Conservation (phyloP, 768 basidiomycete species). For the Filobasidium floriforme region DNA sequence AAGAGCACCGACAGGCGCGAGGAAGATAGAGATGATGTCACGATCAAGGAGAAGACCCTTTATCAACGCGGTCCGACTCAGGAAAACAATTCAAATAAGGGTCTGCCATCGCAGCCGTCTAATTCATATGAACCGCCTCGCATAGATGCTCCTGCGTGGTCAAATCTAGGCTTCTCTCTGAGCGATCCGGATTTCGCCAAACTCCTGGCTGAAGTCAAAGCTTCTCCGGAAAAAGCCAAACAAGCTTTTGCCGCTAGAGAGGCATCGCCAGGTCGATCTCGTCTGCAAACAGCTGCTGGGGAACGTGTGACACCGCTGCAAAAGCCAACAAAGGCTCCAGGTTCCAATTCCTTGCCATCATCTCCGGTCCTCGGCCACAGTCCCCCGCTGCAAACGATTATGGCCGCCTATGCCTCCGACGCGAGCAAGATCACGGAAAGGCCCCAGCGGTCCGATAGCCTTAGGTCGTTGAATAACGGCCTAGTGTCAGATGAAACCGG, state of each 20-base stretch:
- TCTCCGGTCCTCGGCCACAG: neutral
- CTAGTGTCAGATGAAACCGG: neutral
- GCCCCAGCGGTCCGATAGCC: neutral
- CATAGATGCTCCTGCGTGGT: slow-evolving; percentile 77
- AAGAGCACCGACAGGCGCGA: neutral
- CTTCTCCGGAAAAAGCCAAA: slow-evolving; percentile 25
- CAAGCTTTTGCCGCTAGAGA: neutral
- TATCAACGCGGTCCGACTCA: neutral
- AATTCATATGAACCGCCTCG: slow-evolving; percentile 24
- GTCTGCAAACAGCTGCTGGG: neutral
- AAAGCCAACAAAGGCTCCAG: neutral
- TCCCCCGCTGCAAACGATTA: slow-evolving; percentile 6
- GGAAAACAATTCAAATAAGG: neutral
- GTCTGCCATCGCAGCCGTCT: neutral
- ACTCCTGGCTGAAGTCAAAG: slow-evolving; percentile 37
- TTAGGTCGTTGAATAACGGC: neutral
- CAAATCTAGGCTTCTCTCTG: slow-evolving; percentile 85
- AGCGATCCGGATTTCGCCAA: slow-evolving; percentile 66
- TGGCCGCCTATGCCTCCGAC: neutral
- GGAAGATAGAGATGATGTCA: neutral
- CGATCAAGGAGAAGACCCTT: neutral
- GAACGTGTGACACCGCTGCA: neutral
- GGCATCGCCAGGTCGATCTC: neutral
- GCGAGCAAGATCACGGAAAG: neutral
- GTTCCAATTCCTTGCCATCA: neutral